Evolutionary conservation across 2,329 filamentous ascomycete genomes (phyloP).

Genomic region (Exophiala oligosperma): DNA sequence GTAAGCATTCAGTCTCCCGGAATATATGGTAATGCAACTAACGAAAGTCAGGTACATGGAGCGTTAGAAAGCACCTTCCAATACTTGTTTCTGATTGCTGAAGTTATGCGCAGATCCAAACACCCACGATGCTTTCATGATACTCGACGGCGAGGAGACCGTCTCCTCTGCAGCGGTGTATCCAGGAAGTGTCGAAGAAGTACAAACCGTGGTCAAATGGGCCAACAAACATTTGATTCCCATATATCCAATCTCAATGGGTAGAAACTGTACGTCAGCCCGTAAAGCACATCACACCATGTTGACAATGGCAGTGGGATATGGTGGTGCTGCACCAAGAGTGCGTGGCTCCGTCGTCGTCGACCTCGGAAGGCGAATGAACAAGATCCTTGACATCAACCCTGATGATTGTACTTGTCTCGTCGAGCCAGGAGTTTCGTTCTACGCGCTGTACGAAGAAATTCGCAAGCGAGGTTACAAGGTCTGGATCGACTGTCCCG

Average conservation of each 20-base stretch:
- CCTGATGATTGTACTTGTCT: conserved; percentile 33
- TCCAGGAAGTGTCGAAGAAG: conserved; percentile 34
- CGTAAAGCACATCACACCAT: not conserved
- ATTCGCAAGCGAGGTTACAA: conserved; percentile 39
- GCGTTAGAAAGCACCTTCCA: not conserved
- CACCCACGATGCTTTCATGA: conserved; percentile 44
- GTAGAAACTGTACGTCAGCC: conserved; percentile 38
- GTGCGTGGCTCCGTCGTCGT: conserved; percentile 46
- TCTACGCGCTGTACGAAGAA: conserved; percentile 45
- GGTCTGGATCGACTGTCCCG: conserved; percentile 50
- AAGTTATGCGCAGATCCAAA: conserved; percentile 27
- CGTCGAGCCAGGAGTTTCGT: conserved; percentile 47
- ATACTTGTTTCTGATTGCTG: not conserved
- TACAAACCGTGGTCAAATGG: conserved; percentile 32
- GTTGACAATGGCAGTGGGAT: conserved; percentile 34
- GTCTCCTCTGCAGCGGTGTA: conserved; percentile 45
- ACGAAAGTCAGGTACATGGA: not conserved
- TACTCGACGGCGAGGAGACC: conserved; percentile 43
- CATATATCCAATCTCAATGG: conserved; percentile 36
- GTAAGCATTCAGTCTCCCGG: conserved; percentile 33
- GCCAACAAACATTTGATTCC: conserved; percentile 36
- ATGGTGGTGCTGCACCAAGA: conserved; percentile 50
- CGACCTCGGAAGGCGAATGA: conserved; percentile 40
- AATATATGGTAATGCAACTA: not conserved
- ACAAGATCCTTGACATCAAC: conserved; percentile 35